Evolutionary conservation across 2,329 filamentous ascomycete species (phyloP).

Genomic region (Sphaerostilbella broomeana): DNA sequence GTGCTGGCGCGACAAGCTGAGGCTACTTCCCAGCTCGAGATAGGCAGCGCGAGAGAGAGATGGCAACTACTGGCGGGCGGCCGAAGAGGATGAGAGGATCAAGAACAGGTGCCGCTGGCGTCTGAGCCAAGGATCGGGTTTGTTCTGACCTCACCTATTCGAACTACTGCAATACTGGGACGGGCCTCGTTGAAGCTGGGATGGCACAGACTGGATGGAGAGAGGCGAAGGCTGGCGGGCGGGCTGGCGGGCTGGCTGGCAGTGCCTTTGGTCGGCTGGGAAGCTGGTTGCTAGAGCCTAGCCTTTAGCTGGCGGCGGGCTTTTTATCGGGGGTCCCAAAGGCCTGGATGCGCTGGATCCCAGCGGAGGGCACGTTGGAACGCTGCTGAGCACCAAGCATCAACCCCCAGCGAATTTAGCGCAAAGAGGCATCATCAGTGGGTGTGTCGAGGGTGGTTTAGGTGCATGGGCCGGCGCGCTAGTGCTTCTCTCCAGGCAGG

Average conservation of each 20-base stretch:
- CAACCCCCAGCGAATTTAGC: not conserved
- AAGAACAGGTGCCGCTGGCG: not conserved
- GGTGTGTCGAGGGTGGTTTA: no score
- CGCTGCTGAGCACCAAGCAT: not conserved
- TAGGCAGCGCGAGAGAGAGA: no score
- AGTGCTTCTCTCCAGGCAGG: no score
- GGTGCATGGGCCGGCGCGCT: no score
- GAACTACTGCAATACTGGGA: not conserved
- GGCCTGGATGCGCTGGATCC: slow-evolving; percentile 5
- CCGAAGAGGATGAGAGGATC: not conserved
- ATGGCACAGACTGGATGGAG: slow-evolving; percentile 15
- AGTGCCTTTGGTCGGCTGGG: slow-evolving; percentile 4
- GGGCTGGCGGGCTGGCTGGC: not conserved
- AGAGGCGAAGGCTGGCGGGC: slow-evolving; percentile 11
- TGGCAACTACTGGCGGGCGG: not conserved
- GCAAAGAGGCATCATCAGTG: slow-evolving; percentile 1
- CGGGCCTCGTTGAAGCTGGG: slow-evolving; percentile 4
- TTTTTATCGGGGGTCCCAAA: no score
- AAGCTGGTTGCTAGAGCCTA: no score
- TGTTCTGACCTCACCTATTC: not conserved
- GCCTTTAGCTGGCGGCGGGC: no score
- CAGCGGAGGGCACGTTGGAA: not conserved
- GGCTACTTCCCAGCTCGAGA: no score
- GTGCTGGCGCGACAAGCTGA: no score
- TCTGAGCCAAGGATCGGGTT: not conserved